Evolutionary conservation across 108 stramenopile genomes (phyloP).

Genomic region (Craspedostauros australis): DNA sequence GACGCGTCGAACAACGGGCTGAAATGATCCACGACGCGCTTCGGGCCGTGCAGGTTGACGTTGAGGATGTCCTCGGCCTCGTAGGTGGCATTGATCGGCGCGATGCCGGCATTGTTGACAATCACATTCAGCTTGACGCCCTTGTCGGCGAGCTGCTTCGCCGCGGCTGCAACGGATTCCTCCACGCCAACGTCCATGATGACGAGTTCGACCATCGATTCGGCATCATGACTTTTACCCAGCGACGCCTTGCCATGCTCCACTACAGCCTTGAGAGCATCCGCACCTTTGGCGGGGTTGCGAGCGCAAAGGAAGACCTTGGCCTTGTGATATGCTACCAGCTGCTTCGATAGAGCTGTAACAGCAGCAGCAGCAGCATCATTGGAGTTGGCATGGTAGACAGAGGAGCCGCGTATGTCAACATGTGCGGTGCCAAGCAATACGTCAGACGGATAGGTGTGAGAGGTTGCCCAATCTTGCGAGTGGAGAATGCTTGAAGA

Average conservation of each 20-base stretch:
- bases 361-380: no score
- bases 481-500: no score
- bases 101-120: constrained; percentile 48
- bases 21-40: constrained; percentile 33
- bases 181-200: constrained; percentile 26
- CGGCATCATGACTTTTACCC: no score
- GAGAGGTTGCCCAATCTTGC: no score
- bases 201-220: constrained; percentile 39
- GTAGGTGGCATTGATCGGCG: constrained; percentile 6
- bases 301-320: constrained; percentile 41
- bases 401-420: no score
- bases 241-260: constrained; percentile 7
- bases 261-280: constrained; percentile 34
- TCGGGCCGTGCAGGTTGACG: constrained; percentile 32
- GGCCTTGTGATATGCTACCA: constrained; percentile 28
- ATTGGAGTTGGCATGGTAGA: no score
- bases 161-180: constrained; percentile 26
- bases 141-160: constrained; percentile 6
- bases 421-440: no score
- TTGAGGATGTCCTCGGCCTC: constrained; percentile 29
- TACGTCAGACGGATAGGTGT: no score
- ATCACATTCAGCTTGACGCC: constrained; percentile 29
- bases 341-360: constrained; percentile 40
- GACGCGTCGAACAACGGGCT: constrained; percentile 17
- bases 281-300: constrained; percentile 13